phyloP scores from a whole-genome alignment of 192 early-diverging fungal species.

The Gigaspora rosea region DNA sequence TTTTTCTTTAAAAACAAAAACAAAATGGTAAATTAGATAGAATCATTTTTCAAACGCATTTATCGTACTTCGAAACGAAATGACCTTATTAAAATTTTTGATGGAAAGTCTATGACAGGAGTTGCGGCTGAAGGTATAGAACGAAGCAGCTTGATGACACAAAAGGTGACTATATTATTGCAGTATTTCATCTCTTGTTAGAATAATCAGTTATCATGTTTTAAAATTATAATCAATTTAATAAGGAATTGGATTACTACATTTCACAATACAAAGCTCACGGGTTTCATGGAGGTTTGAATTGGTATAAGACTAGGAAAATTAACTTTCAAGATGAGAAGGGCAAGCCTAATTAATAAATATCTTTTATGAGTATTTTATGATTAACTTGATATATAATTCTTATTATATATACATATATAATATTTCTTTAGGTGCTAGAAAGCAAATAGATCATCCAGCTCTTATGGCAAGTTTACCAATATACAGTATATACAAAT shows the following conservation, averaged over 20 bases:
- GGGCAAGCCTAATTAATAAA: not conserved
- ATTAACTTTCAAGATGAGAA: constrained; percentile 47
- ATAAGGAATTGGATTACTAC: constrained; percentile 39
- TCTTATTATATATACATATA: not conserved
- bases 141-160: not conserved
- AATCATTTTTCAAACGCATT: constrained; percentile 37
- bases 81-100: not conserved
- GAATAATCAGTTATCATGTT: not conserved
- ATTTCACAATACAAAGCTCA: constrained; percentile 29
- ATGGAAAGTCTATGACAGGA: constrained; percentile 21
- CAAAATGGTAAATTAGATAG: not conserved
- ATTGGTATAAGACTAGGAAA: constrained; percentile 45
- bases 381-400: not conserved
- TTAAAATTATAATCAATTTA: not conserved
- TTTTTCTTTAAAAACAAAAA: too few species aligned
- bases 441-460: constrained; percentile 24
- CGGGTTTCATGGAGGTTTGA: constrained; percentile 42
- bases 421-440: not conserved
- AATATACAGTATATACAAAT: not conserved
- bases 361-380: too few species aligned
- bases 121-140: not conserved
- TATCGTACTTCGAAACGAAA: constrained; percentile 34
- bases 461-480: constrained; percentile 12
- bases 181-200: not conserved
- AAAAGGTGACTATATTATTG: constrained; percentile 6